Evolutionary conservation across 2,329 filamentous ascomycete species (phyloP).

Genomic region (Dactylellina leptospora): DNA sequence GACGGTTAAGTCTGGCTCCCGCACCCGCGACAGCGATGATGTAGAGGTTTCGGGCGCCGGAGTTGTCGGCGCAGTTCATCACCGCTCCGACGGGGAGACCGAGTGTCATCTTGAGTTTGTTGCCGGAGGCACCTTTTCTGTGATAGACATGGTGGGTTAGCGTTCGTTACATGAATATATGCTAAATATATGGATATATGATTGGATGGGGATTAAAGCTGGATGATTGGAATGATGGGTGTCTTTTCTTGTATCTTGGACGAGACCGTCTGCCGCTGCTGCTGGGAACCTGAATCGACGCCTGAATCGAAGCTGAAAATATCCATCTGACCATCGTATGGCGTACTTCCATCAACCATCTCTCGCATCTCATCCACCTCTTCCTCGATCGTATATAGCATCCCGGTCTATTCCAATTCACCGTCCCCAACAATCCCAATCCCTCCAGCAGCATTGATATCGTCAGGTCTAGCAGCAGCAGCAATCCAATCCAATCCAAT

Average conservation of each 20-base stretch:
- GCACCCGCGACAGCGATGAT: constrained; percentile 99
- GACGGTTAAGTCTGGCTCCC: constrained; percentile 94
- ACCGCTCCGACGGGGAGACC: constrained; percentile 99
- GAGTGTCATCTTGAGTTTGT: constrained; percentile 99
- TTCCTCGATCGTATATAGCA: background rate
- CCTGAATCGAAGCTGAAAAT: background rate
- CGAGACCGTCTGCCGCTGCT: constrained; percentile 3
- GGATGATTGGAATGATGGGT: background rate
- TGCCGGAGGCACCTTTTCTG: constrained; percentile 82
- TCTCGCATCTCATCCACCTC: background rate
- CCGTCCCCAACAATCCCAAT: background rate
- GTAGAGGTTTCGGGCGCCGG: constrained; percentile 97
- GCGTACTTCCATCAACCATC: background rate
- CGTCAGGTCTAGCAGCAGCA: background rate
- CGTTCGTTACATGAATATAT: no score
- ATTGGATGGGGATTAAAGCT: background rate
- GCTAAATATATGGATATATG: background rate
- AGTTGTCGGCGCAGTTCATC: constrained; percentile 99
- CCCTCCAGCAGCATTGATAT: background rate
- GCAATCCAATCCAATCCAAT: background rate
- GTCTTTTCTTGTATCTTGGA: background rate
- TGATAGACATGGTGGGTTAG: constrained; percentile 11
- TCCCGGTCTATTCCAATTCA: background rate
- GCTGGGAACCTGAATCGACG: background rate
- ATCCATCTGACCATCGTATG: background rate